Percentiles rank a stretch among this genome's conserved stretches.
Conservation (phyloP, 352 stramenopile genomes). For the Pythium utonaiense region DNA sequence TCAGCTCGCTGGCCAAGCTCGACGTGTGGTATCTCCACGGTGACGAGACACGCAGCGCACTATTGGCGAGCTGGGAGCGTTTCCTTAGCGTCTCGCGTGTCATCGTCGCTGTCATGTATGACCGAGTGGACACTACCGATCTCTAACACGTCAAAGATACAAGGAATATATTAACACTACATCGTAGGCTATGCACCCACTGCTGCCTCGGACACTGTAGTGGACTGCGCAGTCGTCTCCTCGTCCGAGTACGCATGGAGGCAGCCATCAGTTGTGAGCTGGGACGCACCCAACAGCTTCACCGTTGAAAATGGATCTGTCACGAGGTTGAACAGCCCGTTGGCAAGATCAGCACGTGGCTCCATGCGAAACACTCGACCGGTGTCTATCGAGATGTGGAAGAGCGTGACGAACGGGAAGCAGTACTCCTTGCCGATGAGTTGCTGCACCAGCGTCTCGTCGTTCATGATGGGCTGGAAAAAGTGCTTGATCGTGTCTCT, state of each 20-base stretch:
- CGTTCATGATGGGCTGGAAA: constrained; percentile 47
- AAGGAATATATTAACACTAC: background rate
- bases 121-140: constrained; percentile 25
- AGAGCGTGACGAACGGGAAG: constrained; percentile 50
- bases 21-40: constrained; percentile 76
- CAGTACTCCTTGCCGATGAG: constrained; percentile 57
- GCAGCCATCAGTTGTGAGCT: constrained; percentile 49
- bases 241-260: constrained; percentile 44
- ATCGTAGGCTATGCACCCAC: background rate
- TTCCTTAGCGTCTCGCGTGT: constrained; percentile 65
- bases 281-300: constrained; percentile 45
- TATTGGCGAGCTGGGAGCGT: constrained; percentile 69
- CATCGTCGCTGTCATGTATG: constrained; percentile 50
- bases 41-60: constrained; percentile 43
- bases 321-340: constrained; percentile 48
- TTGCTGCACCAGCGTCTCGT: constrained; percentile 59
- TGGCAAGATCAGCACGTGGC: constrained; percentile 44
- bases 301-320: constrained; percentile 53
- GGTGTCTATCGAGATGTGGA: constrained; percentile 43
- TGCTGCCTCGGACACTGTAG: background rate
- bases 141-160: background rate
- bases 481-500: constrained; percentile 62
- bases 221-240: background rate
- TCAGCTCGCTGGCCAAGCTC: constrained; percentile 45
- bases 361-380: constrained; percentile 52